Evolutionary conservation across 345 rosid genomes (phyloP).

Genomic region (Ricinus communis): DNA sequence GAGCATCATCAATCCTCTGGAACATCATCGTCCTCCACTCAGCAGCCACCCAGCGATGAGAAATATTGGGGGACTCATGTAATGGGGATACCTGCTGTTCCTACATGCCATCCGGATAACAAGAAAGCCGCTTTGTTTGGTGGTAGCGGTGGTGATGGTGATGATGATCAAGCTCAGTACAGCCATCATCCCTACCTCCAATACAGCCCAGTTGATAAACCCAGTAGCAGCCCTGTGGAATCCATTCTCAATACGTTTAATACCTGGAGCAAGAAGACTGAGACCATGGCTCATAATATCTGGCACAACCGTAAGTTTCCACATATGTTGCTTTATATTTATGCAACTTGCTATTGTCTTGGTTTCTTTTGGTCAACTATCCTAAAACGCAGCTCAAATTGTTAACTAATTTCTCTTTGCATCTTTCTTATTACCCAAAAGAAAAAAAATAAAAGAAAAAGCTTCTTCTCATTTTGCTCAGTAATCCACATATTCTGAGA

Average conservation of each 20-base stretch:
- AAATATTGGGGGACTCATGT: conserved; percentile 51
- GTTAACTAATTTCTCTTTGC: no score
- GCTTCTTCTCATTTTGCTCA: no score
- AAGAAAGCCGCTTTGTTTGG: conserved; percentile 64
- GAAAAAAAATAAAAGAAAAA: no score
- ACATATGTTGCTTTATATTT: neutral
- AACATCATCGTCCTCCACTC: conserved; percentile 14
- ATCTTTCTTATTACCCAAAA: no score
- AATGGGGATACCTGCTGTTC: conserved; percentile 59
- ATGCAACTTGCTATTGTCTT: no score
- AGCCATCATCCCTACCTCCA: conserved; percentile 49
- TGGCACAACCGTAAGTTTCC: conserved; percentile 48
- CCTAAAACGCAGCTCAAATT: no score
- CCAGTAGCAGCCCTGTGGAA: conserved; percentile 44
- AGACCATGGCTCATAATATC: conserved; percentile 48
- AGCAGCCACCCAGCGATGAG: conserved; percentile 18
- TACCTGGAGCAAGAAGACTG: conserved; percentile 53
- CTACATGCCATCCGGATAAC: conserved; percentile 57
- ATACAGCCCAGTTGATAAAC: conserved; percentile 39
- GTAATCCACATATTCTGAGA: no score
- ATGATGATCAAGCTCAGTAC: conserved; percentile 22
- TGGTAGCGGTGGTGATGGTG: conserved; percentile 2
- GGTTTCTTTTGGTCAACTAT: no score
- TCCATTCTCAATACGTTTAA: conserved; percentile 48
- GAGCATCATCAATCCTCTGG: conserved; percentile 21